Percentiles rank a stretch among this genome's conserved stretches.
Evolutionary conservation across 257 asterid genomes (phyloP).

Genomic region (Penstemon barbatus): DNA sequence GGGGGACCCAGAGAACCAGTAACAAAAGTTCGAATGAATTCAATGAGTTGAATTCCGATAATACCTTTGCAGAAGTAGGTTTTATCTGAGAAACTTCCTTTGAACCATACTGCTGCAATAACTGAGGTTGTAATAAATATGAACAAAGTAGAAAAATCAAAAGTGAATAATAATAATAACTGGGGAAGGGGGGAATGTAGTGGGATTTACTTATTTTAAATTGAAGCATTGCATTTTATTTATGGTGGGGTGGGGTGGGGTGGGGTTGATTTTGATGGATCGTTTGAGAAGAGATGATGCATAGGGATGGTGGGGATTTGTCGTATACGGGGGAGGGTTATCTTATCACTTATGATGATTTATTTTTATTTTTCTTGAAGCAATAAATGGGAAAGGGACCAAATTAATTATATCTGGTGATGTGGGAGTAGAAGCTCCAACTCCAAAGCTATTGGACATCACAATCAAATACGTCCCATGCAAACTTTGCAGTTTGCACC

Average conservation of each 20-base stretch:
- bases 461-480: too few species aligned
- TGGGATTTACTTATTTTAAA: neutral
- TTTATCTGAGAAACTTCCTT: too few species aligned
- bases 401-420: neutral
- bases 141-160: neutral
- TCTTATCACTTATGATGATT: too few species aligned
- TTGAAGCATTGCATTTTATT: too few species aligned
- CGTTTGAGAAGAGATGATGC: neutral
- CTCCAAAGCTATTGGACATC: slow-evolving; percentile 14
- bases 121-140: too few species aligned
- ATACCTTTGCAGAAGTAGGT: too few species aligned
- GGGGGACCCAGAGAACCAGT: neutral
- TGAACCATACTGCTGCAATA: too few species aligned
- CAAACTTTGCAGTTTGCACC: too few species aligned
- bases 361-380: slow-evolving; percentile 21
- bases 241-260: neutral
- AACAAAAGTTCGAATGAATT: neutral
- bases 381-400: slow-evolving; percentile 23
- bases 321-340: slow-evolving; percentile 24
- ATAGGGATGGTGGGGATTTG: slow-evolving; percentile 32
- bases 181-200: neutral
- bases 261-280: neutral
- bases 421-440: neutral
- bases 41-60: too few species aligned
- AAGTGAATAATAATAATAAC: neutral